Evolutionary conservation across 331 rosid species (phyloP).

Genomic region (Ulmus americana): DNA sequence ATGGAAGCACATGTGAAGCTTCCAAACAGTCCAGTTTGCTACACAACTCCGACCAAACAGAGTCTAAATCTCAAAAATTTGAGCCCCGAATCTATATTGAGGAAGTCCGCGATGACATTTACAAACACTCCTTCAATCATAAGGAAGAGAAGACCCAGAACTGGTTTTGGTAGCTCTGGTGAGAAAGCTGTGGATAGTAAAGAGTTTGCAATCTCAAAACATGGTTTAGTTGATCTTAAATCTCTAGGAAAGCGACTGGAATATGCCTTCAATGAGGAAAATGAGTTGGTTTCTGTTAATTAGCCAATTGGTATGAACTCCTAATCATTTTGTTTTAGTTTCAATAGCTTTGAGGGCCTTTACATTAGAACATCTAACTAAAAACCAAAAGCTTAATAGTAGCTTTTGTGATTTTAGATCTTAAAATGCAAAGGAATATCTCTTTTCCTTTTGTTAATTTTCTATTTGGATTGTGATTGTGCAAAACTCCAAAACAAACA

Average conservation of each 20-base stretch:
- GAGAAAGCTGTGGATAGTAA: constrained; percentile 8
- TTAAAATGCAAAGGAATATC: too few relatives aligned
- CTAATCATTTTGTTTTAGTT: too few relatives aligned
- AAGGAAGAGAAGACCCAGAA: constrained; percentile 38
- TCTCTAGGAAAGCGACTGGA: constrained; percentile 32
- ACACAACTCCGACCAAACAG: constrained; percentile 15
- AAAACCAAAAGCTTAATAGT: too few relatives aligned
- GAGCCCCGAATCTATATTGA: constrained; percentile 42
- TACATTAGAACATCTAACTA: too few relatives aligned
- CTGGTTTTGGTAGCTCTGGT: constrained; percentile 7
- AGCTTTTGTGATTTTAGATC: too few relatives aligned
- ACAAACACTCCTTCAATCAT: constrained; percentile 51
- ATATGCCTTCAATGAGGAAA: constrained; percentile 19
- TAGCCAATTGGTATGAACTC: too few relatives aligned
- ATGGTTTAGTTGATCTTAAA: constrained; percentile 16
- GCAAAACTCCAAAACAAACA: too few relatives aligned
- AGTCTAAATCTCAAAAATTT: neutral
- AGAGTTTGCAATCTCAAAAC: constrained; percentile 10
- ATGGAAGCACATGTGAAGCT: constrained; percentile 1
- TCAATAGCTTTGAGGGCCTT: too few relatives aligned
- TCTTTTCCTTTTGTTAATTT: too few relatives aligned
- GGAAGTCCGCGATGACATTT: constrained; percentile 47
- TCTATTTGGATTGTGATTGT: too few relatives aligned
- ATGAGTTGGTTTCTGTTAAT: neutral
- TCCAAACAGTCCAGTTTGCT: neutral